Evolutionary conservation across 2,329 filamentous ascomycete species (phyloP).

Genomic region (Hysterium pulicare): DNA sequence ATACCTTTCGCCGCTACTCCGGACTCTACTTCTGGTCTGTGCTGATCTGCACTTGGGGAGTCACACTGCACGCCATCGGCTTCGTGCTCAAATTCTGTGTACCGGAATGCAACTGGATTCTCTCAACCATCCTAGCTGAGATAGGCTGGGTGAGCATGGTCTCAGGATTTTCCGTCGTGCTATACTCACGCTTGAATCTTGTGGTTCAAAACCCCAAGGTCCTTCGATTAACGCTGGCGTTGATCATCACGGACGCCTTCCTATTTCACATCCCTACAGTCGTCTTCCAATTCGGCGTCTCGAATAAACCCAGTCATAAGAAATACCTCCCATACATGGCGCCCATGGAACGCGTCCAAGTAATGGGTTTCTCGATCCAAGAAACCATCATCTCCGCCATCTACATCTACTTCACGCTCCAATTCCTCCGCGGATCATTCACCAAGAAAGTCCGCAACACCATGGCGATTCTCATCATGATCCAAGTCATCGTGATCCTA

Average conservation of each 20-base stretch:
- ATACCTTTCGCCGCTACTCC: conserved; percentile 43
- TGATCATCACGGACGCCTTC: conserved; percentile 55
- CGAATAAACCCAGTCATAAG: conserved; percentile 20
- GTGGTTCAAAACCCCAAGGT: conserved; percentile 44
- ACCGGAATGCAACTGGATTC: conserved; percentile 14
- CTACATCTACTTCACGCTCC: conserved; percentile 15
- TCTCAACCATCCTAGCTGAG: conserved; percentile 45
- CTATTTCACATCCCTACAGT: conserved; percentile 52
- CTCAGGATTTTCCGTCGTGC: conserved; percentile 56
- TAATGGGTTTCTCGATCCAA: conserved; percentile 31
- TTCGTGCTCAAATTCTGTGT: conserved; percentile 40
- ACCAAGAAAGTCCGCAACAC: conserved; percentile 28
- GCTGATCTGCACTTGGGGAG: conserved; percentile 39
- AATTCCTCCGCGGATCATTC: background rate
- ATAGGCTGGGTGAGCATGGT: conserved; percentile 55
- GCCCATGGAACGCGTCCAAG: conserved; percentile 21
- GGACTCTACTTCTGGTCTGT: conserved; percentile 49
- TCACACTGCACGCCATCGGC: conserved; percentile 43
- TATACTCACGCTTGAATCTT: conserved; percentile 60
- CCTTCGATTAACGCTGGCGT: conserved; percentile 45
- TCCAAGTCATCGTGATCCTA: conserved; percentile 29
- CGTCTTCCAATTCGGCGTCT: conserved; percentile 51
- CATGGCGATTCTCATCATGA: conserved; percentile 11
- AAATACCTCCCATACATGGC: conserved; percentile 1
- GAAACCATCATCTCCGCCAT: conserved; percentile 20